phyloP scores from a whole-genome alignment of 768 basidiomycete species.

The Pilatotrama ljubarskyi region DNA sequence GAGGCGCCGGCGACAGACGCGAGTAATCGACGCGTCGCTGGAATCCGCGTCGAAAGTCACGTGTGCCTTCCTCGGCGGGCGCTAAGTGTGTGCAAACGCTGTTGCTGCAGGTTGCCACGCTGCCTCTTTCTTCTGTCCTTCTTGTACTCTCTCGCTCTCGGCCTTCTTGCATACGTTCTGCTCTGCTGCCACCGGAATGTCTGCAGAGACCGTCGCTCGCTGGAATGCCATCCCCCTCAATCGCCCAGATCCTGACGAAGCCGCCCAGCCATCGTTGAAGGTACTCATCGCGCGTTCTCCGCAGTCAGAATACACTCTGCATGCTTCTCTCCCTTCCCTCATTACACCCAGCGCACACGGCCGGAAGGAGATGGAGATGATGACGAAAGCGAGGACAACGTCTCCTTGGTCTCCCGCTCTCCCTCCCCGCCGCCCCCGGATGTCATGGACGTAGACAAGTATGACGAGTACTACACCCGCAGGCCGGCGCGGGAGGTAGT shows the following conservation, averaged over 20 bases:
- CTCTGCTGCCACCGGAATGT: slow-evolving; percentile 47
- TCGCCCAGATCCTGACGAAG: slow-evolving; percentile 31
- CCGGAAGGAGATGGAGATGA: slow-evolving; percentile 35
- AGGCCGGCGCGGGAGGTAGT: slow-evolving; percentile 60
- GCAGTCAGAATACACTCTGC: slow-evolving; percentile 42
- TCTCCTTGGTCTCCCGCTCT: slow-evolving; percentile 72
- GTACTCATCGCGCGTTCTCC: slow-evolving; percentile 62
- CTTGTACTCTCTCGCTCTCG: background rate
- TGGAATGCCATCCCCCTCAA: slow-evolving; percentile 71
- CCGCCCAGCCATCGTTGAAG: slow-evolving; percentile 46
- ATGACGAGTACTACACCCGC: slow-evolving; percentile 60
- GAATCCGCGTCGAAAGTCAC: background rate
- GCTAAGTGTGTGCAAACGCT: too few species aligned
- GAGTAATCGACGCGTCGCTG: background rate
- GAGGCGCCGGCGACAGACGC: background rate
- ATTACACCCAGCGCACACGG: slow-evolving; percentile 63
- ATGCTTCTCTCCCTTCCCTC: slow-evolving; percentile 54
- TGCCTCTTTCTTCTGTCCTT: background rate
- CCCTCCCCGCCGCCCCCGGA: slow-evolving; percentile 64
- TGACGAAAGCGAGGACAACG: slow-evolving; percentile 63
- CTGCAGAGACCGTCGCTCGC: slow-evolving; percentile 59
- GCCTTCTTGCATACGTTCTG: background rate
- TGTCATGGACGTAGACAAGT: slow-evolving; percentile 58
- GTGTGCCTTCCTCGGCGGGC: background rate
- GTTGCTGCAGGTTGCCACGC: too few species aligned